Base-by-base conservation (phyloP, 371 early-diverging fungal species). In the Mortierella sp. region DNA sequence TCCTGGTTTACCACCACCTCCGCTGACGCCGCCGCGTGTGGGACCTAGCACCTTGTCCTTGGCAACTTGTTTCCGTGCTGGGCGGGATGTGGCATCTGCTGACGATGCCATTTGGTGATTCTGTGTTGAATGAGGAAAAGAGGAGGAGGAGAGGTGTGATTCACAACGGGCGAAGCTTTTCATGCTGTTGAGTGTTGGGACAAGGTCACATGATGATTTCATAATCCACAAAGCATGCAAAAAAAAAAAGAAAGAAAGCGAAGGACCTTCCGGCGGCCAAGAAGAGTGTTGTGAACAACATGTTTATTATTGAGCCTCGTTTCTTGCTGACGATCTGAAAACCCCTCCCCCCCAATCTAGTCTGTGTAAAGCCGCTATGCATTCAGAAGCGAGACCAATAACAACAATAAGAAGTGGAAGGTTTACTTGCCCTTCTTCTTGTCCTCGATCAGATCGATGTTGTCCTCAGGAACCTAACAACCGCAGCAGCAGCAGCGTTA, bases 381-480 rank as follows among this genome's bases (percentile, higher is more conserved):
- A 37, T 4, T 10, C 24, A 64, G 64, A 37, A 24, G 19, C 40
- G 64, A 71, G 51, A 34, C 50, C 34, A 31, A 28, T 14, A 59
- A 46, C 28, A 26, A 26, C n/a, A 71, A 31, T n/a, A 70, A 26
- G 24, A 70, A 46, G 28, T 1, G 19, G 31, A 8, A 21, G 21
- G 40, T 64, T 64, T 83, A 83, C 59, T 79, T 83, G 75, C 79
- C 78, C 88, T 91, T 90, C 89, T 92, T 91, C 82, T 93, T 92
- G 82, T 93, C 94, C 75, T 94, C 94, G 40, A 92, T 88, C 50
- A 88, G 78, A 46, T 94, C 94, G 69, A 94, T 90, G 76, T 93
- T 94, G 46, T 93, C 93, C 77, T 93, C 93, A 67, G 93, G 92
- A 28, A 93, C 91, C 93, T 92, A 82, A 46, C 48, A 28, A 71